These are phyloP conservation scores for Sarocladium strictum DNA, from an alignment of 2,329 filamentous ascomycete genomes.

Conservation along the genomic window DNA sequence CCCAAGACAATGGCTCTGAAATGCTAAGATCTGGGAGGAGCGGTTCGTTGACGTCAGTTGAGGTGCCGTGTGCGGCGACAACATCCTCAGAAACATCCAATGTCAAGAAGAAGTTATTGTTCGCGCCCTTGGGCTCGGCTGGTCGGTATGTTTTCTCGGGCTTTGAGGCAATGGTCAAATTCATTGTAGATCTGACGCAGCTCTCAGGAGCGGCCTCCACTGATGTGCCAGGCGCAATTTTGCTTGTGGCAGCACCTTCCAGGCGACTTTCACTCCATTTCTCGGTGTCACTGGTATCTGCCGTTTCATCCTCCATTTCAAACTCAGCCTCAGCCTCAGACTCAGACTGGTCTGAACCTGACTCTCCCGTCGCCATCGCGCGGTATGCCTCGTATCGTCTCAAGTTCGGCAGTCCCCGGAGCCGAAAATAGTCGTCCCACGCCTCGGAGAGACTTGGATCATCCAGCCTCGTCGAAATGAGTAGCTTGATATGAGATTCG, in stretches of 20 bases:
- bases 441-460: background rate
- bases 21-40: background rate
- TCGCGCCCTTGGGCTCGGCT: too few relatives aligned
- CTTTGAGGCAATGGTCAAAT: too few relatives aligned
- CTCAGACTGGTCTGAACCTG: background rate
- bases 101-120: too few relatives aligned
- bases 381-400: conserved; percentile 4
- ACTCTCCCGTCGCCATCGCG: background rate
- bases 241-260: background rate
- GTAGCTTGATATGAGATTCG: background rate
- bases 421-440: conserved; percentile 7
- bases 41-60: background rate
- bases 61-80: too few relatives aligned
- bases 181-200: too few relatives aligned
- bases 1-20: background rate
- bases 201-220: too few relatives aligned
- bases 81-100: too few relatives aligned
- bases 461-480: background rate
- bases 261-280: background rate
- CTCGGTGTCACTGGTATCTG: background rate
- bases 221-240: background rate
- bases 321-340: background rate
- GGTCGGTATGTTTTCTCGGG: too few relatives aligned
- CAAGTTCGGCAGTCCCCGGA: background rate
- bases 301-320: background rate